phyloP scores from a whole-genome alignment of 2,329 filamentous ascomycete genomes.

The Monascus ruber region DNA sequence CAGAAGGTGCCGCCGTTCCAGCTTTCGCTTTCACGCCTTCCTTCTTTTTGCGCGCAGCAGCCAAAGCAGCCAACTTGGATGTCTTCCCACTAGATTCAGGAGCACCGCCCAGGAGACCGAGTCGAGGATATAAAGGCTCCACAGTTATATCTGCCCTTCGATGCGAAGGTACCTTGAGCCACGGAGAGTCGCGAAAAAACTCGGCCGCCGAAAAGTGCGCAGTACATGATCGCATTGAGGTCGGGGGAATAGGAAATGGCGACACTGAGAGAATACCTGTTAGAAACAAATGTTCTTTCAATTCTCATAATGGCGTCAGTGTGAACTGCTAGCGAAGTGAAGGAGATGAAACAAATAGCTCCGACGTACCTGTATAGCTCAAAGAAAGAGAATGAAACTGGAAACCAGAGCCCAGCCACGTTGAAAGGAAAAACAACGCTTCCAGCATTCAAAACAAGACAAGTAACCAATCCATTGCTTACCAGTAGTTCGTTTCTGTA shows the following conservation, averaged over 20 bases:
- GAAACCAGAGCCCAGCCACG: constrained; percentile 20
- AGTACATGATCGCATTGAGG: constrained; percentile 12
- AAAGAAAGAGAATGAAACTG: neutral
- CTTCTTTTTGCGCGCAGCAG: constrained; percentile 76
- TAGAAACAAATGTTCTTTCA: constrained; percentile 20
- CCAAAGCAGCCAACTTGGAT: constrained; percentile 84
- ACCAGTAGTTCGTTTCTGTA: constrained; percentile 15
- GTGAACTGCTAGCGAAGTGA: constrained; percentile 8
- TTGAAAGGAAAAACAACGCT: constrained; percentile 2
- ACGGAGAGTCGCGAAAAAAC: constrained; percentile 77
- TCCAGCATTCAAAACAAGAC: constrained; percentile 1
- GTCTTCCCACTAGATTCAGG: constrained; percentile 53
- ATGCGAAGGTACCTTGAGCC: constrained; percentile 60
- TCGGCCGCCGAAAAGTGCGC: constrained; percentile 37
- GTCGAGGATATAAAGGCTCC: constrained; percentile 45
- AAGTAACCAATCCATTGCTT: constrained; percentile 11
- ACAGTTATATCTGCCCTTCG: constrained; percentile 54
- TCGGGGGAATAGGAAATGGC: constrained; percentile 14
- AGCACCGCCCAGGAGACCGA: constrained; percentile 69
- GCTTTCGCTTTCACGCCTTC: constrained; percentile 45
- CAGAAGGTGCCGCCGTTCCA: constrained; percentile 11
- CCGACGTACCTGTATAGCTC: constrained; percentile 3
- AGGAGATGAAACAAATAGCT: constrained; percentile 7
- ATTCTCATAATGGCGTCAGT: constrained; percentile 23
- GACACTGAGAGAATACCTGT: constrained; percentile 23